phyloP scores from a whole-genome alignment of 2,329 filamentous ascomycete species.

The Fusarium gaditjirri region DNA sequence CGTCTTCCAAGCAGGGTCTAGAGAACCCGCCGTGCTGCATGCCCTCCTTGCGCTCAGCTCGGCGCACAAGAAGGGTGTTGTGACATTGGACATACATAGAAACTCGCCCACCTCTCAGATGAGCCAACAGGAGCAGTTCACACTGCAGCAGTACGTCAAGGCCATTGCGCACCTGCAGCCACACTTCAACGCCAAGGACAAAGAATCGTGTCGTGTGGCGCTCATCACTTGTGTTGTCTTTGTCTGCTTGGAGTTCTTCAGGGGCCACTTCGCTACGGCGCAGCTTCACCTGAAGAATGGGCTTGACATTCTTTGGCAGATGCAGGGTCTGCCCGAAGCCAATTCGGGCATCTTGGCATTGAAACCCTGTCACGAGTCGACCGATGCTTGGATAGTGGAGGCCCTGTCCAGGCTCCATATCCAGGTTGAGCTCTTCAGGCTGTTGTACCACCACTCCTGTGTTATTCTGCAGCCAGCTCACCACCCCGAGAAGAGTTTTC shows the following conservation, averaged over 20 bases:
- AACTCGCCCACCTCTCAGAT: not conserved
- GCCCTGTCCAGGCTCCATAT: constrained; percentile 51
- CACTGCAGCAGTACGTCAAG: constrained; percentile 50
- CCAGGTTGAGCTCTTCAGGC: constrained; percentile 41
- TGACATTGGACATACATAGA: constrained; percentile 4
- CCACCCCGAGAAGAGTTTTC: not conserved
- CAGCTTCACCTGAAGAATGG: constrained; percentile 34
- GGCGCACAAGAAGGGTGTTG: constrained; percentile 42
- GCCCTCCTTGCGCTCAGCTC: constrained; percentile 53
- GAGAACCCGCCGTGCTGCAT: constrained; percentile 54
- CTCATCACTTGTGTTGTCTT: constrained; percentile 47
- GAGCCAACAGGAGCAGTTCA: constrained; percentile 33
- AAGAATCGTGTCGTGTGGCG: constrained; percentile 49
- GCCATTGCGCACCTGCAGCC: constrained; percentile 52
- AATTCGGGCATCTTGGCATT: constrained; percentile 20
- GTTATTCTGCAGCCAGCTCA: constrained; percentile 12
- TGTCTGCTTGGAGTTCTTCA: constrained; percentile 34
- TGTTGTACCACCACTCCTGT: constrained; percentile 28
- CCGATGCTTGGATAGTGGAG: constrained; percentile 57
- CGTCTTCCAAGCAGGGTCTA: constrained; percentile 50
- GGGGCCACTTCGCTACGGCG: constrained; percentile 33
- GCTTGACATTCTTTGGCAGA: constrained; percentile 48
- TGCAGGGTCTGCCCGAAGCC: constrained; percentile 51
- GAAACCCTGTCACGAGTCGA: constrained; percentile 36
- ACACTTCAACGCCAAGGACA: constrained; percentile 44